Evolutionary conservation across 2,329 filamentous ascomycete species (phyloP), one percentile per base, ranked within the genome.

Genomic region (Fusarium coicis): DNA sequence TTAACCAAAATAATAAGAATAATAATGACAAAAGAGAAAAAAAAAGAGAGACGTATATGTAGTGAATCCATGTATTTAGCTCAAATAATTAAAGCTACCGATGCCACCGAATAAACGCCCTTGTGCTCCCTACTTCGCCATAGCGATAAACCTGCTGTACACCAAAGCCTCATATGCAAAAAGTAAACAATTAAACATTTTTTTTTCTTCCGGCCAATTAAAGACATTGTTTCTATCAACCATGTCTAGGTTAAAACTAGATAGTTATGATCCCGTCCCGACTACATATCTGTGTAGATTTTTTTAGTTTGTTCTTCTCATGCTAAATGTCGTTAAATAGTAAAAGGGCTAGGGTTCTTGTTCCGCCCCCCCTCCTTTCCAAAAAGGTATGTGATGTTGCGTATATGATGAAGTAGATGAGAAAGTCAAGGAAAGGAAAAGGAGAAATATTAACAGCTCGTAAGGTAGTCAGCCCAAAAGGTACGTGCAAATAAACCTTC

Each of bases 321-420:
- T 77, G 74, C 75, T 76, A 68, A 58, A 69, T 59, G 73, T 77
- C 76, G 74, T 77, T 77, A 77, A 71, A 72, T 47, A 73, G 46
- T 60, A 70, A 52, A 43, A 54, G 34, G 60, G 49, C 55, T 65
- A 63, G 59, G 63, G 63, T 63, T 63, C 63, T 65, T 63, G 63
- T 63, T 60, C 72, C 58, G 47, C 66, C 66, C 60, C 34, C 62
- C 63, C 50, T 74, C 64, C 60, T 63, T 64, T 73, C 58, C 64
- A 70, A 53, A 44, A 46, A 26, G 56, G 47, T 74, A 54, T 72
- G 49, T 74, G 40, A 47, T 68, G 43, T 63, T 69, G 56, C 66
- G 61, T 67, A 50, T 74, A 50, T 67, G 58, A 40, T 55, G 28
- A 64, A 30, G 36, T 52, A 28, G 23, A 39, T 68, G 49, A 62